Evolutionary conservation across 768 basidiomycete species (phyloP).

Genomic region (Pleurotus salmoneostramineus): DNA sequence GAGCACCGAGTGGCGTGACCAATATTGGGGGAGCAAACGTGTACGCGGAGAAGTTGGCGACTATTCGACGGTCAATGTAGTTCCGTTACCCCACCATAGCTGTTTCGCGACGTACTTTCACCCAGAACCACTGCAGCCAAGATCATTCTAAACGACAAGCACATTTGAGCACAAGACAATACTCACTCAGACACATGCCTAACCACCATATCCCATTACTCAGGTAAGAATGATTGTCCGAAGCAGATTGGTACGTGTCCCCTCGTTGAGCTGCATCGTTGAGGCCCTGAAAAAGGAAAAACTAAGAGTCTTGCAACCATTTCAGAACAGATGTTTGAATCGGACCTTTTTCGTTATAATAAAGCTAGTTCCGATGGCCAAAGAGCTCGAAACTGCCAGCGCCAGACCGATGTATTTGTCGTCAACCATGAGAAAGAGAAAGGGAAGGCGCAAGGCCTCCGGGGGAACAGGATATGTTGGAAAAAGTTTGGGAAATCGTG

Average conservation of each 20-base stretch:
- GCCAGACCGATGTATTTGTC: conserved; percentile 95
- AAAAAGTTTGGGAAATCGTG: not conserved
- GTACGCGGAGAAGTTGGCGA: conserved; percentile 93
- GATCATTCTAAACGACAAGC: not conserved
- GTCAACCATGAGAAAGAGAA: conserved; percentile 57
- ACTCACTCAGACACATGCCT: conserved; percentile 88
- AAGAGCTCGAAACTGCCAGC: conserved; percentile 79
- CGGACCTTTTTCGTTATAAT: conserved; percentile 98
- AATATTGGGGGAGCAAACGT: conserved; percentile 97
- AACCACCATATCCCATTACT: conserved; percentile 97
- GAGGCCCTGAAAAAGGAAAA: conserved; percentile 57
- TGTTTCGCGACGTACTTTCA: conserved; percentile 67
- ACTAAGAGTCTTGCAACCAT: not conserved
- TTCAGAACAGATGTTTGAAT: not conserved
- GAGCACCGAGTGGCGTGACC: conserved; percentile 96
- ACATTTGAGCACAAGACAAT: not conserved
- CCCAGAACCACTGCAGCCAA: conserved; percentile 77
- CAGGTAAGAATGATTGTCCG: conserved; percentile 84
- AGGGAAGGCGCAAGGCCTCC: conserved; percentile 14
- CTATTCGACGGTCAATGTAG: no score
- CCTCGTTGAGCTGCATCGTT: conserved; percentile 74
- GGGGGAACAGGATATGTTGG: not conserved
- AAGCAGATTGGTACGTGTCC: conserved; percentile 48
- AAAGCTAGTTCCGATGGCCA: conserved; percentile 92
- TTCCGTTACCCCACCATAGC: no score